Evolutionary conservation across 2,329 filamentous ascomycete species (phyloP).

Genomic region (Epichloe brachyelytri): DNA sequence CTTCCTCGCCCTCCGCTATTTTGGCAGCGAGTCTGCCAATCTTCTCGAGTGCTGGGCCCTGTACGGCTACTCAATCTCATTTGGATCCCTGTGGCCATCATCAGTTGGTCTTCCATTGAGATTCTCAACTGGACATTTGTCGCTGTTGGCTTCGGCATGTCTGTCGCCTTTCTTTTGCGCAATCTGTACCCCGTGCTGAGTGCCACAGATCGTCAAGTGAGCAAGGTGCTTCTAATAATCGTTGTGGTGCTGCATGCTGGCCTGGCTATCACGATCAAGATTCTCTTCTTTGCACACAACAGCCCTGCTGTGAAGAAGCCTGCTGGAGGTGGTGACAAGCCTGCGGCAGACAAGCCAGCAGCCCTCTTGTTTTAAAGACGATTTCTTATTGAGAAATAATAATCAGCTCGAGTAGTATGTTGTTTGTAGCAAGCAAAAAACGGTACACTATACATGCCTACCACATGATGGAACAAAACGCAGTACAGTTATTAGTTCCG

Average conservation of each 20-base stretch:
- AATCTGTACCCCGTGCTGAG: constrained; percentile 87
- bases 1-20: constrained; percentile 86
- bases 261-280: constrained; percentile 88
- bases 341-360: constrained; percentile 11
- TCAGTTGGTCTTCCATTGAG: constrained; percentile 77
- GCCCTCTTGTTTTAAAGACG: constrained; percentile 9
- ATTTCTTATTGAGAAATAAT: neutral
- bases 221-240: constrained; percentile 72
- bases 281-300: constrained; percentile 83
- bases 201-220: constrained; percentile 84
- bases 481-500: neutral
- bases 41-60: constrained; percentile 89
- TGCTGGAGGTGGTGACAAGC: constrained; percentile 12
- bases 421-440: neutral
- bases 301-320: constrained; percentile 37
- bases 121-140: constrained; percentile 93
- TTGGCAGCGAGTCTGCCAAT: constrained; percentile 85
- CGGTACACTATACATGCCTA: too few relatives aligned
- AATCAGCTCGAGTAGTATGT: neutral
- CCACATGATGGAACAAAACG: neutral
- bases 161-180: constrained; percentile 70
- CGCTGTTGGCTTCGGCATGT: constrained; percentile 69
- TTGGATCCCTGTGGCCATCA: constrained; percentile 88
- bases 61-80: constrained; percentile 94
- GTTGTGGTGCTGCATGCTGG: constrained; percentile 79